Base-by-base conservation (phyloP, 2,329 filamentous ascomycete genomes). In the Stenocarpella maydis region DNA sequence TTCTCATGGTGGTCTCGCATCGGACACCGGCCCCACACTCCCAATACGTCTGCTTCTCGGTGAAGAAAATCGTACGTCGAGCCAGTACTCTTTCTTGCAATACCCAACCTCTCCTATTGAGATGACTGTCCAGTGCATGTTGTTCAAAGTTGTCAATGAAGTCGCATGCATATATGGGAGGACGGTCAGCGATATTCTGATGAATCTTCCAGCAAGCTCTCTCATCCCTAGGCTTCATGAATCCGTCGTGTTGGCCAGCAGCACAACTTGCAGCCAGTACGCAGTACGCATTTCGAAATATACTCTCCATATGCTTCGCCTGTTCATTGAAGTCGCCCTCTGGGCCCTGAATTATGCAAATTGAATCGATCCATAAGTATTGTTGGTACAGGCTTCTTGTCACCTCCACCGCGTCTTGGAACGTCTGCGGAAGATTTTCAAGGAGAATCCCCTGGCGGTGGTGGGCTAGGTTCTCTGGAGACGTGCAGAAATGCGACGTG, bases 41-140 rank as follows among this genome's bases (percentile, higher is more conserved):
- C 74, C 76, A 83, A 41, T 82, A 82, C 1, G 78, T 77, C 68
- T 82, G 79, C 2, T 68, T 72, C 0, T 76, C 67, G 0, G 79
- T 78, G 67, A 81, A 83, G 60, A 77, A 79, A 10, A 83, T 79
- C 0, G 78, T 80, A 14, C 81, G 74, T n/a, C 77, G 73, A 0
- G 80, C 77, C 6, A 83, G 65, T 0, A 75, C 77, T n/a, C 77
- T 65, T 68, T 82, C 80, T 63, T 82, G 80, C 8, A 82, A 41
- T 0, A 82, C 80, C 81, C 81, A 82, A 0, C 77, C 80, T 7
- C 81, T 73, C 7, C 69, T 72, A 55, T 77, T 82, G 2, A 83
- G 71, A 3, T 70, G 31, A 2, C 77, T 74, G 1, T 77, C 50
- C 7, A 78, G 65, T 0, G 81, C 78, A n/a, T 82, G 71, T 8